phyloP scores from a whole-genome alignment of 345 rosid genomes.

The Linum trigynum region DNA sequence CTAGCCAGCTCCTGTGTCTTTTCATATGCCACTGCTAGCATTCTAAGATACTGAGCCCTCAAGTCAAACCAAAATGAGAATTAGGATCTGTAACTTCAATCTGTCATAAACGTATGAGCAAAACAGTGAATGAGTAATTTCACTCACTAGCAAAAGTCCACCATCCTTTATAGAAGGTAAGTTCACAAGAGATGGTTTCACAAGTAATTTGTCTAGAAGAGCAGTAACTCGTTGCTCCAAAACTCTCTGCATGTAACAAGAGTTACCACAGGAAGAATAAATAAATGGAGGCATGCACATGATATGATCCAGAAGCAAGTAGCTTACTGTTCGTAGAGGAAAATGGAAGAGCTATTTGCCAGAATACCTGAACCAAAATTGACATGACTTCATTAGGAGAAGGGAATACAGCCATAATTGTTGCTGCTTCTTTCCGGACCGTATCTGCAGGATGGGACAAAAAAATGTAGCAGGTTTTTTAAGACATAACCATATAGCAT shows the following conservation, averaged over 20 bases:
- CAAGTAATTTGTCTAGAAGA: conserved; percentile 74
- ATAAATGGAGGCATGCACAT: neutral
- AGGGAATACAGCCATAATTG: conserved; percentile 92
- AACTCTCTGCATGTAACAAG: conserved; percentile 56
- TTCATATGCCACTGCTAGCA: conserved; percentile 94
- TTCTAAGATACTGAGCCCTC: conserved; percentile 85
- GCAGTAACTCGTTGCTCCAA: conserved; percentile 96
- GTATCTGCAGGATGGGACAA: conserved; percentile 46
- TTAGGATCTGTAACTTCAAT: conserved; percentile 11
- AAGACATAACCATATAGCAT: conserved; percentile 11
- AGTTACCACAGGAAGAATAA: neutral
- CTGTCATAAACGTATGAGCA: neutral
- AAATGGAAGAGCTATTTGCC: neutral
- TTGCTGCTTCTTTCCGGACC: conserved; percentile 98
- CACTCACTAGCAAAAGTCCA: conserved; percentile 40
- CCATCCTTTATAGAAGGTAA: conserved; percentile 80
- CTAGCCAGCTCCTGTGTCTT: conserved; percentile 96
- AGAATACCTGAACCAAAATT: conserved; percentile 82
- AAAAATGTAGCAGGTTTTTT: neutral
- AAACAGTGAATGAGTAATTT: conserved; percentile 1
- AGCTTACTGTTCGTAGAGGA: neutral
- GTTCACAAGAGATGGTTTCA: conserved; percentile 86
- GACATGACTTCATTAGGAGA: conserved; percentile 98
- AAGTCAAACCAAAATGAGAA: conserved; percentile 25
- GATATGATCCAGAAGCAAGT: conserved; percentile 3